Evolutionary conservation across 106 monocot genomes (phyloP).

Genomic region (Allium fistulosum): DNA sequence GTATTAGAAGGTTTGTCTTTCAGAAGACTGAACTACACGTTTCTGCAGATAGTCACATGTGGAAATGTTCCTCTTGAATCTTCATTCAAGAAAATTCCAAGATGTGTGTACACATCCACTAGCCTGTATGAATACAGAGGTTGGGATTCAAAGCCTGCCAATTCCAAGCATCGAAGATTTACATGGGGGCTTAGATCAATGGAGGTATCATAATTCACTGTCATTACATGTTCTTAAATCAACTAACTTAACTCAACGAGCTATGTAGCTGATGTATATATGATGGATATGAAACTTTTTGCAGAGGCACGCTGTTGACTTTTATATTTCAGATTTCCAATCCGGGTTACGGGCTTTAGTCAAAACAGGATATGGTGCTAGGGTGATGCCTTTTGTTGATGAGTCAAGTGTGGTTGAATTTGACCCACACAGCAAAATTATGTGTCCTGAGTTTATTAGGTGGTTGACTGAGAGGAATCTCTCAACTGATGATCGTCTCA

Average conservation of each 20-base stretch:
- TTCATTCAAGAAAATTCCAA: constrained; percentile 70
- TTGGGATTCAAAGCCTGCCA: constrained; percentile 64
- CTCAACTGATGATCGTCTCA: constrained; percentile 56
- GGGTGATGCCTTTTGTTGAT: constrained; percentile 65
- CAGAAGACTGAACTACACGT: constrained; percentile 1
- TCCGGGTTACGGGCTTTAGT: constrained; percentile 70
- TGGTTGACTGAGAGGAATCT: constrained; percentile 69
- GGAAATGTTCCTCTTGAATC: constrained; percentile 68
- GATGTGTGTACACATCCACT: constrained; percentile 86
- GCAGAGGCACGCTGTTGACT: constrained; percentile 76
- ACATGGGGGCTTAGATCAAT: constrained; percentile 64
- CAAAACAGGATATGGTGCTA: constrained; percentile 66
- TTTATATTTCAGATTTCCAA: constrained; percentile 86
- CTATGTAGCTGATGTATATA: not conserved
- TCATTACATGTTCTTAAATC: too few relatives aligned
- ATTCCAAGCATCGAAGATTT: constrained; percentile 48
- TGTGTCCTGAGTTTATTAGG: constrained; percentile 56
- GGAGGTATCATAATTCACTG: constrained; percentile 26
- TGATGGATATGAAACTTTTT: constrained; percentile 3
- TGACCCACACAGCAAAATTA: constrained; percentile 48
- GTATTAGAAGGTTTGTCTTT: not conserved
- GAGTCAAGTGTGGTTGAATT: constrained; percentile 48
- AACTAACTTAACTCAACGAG: too few relatives aligned
- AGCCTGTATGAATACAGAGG: constrained; percentile 76
- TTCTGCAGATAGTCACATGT: constrained; percentile 54